These are phyloP conservation scores for Lentinula boryana DNA, from an alignment of 768 basidiomycete species.

Conservation along the genomic window DNA sequence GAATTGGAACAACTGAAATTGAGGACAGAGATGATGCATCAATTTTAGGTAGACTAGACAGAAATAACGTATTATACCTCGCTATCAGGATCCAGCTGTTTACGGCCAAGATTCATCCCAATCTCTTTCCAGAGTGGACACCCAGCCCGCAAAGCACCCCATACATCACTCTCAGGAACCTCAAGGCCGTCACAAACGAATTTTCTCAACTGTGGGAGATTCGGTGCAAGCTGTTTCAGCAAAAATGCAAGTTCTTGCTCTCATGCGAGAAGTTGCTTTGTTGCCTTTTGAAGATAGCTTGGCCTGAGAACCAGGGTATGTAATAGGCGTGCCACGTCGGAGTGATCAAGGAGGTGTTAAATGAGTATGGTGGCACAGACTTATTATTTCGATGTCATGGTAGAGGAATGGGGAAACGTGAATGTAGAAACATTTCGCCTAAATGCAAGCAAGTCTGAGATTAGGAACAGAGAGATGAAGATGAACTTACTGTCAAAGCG, in stretches of 20 bases:
- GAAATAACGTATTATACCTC: constrained; percentile 10
- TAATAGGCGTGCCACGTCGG: constrained; percentile 12
- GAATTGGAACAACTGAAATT: constrained; percentile 17
- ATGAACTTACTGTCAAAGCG: not conserved
- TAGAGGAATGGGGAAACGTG: not conserved
- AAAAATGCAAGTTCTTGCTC: constrained; percentile 11
- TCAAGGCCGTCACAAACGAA: constrained; percentile 22
- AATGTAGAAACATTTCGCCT: not conserved
- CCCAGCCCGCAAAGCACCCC: constrained; percentile 15
- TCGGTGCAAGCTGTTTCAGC: constrained; percentile 12
- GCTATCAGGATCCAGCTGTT: constrained; percentile 13
- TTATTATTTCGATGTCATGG: not conserved
- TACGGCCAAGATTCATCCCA: constrained; percentile 16
- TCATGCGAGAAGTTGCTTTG: constrained; percentile 9
- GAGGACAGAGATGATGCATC: not conserved
- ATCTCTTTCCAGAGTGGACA: constrained; percentile 17
- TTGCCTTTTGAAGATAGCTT: constrained; percentile 9
- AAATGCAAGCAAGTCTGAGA: not conserved
- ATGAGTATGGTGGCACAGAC: not conserved
- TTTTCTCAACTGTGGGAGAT: constrained; percentile 11
- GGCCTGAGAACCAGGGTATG: constrained; percentile 16
- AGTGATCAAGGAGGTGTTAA: constrained; percentile 3
- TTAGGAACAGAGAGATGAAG: not conserved
- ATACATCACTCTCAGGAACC: constrained; percentile 14
- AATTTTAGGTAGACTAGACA: not conserved